Base-by-base conservation (phyloP, 805 yeast genomes). In the Wickerhamomyces strasburgensis region DNA sequence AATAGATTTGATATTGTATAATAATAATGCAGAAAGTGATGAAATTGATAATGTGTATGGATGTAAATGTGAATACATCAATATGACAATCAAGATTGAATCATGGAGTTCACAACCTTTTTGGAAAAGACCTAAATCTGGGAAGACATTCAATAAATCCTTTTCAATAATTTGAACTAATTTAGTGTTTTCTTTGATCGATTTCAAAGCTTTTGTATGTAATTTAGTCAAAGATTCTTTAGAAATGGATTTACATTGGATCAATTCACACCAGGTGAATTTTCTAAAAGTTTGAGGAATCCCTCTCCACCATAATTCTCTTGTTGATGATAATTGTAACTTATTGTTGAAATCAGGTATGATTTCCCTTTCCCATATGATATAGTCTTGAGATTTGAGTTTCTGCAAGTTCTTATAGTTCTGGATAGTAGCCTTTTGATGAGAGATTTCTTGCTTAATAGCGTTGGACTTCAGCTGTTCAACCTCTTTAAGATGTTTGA, bases 301-400 rank as follows among this genome's bases (percentile, higher is more conserved):
- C 5, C 80, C 80, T 25, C 79, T 58, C 83, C 83, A 77, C 75
- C 79, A 74, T 23, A 76, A 54, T 42, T 75, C 80, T 31, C 80
- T 61, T 5, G 70, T 65, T 15, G 60, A 48, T 1, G 71, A 61
- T 11, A 57, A 49, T 36, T 59, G 55, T 15, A 72, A 52, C 29
- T 60, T 58, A 5, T 43, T 40, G 17, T 53, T 50, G 36, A 61
- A 66, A 33, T 65, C 53, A 6, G 67, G 63, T 5, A 68, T 40
- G 7, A 73, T 64, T 29, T 58, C 52, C 8, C 38, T 31, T 17
- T 41, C 43, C 83, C 83, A 78, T 7, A 49, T 51, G 1, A 40
- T 35, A 2, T 47, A 46, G 48, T 72, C 78, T 31, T 58, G 54
- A 10, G 60, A 62, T 18, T 58, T 59, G 27, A 60, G 62, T 8